These are phyloP conservation scores for Schizopora paradoxa DNA, from an alignment of 1,284 basidiomycete genomes.

Conservation along the genomic window DNA sequence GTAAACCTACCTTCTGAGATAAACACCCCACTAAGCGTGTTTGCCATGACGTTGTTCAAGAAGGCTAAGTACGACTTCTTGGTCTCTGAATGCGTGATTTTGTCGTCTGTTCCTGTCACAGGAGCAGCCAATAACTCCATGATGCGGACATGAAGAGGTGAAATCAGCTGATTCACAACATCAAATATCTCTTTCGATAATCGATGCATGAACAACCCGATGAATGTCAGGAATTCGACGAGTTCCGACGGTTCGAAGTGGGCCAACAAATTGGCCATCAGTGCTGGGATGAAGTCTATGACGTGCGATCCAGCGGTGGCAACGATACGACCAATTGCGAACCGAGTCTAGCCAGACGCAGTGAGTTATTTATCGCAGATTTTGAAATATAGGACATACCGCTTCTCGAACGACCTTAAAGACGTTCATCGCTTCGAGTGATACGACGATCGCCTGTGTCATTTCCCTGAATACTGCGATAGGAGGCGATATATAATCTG, in stretches of 20 bases:
- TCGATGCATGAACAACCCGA: conserved; percentile 86
- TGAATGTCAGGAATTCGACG: conserved; percentile 94
- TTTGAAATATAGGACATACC: conserved; percentile 42
- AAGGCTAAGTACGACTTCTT: conserved; percentile 88
- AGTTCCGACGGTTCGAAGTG: conserved; percentile 93
- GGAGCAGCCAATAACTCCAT: conserved; percentile 79
- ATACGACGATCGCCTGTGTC: conserved; percentile 86
- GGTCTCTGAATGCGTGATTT: conserved; percentile 77
- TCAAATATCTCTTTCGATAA: conserved; percentile 82
- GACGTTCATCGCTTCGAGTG: conserved; percentile 82
- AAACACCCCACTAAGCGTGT: conserved; percentile 81
- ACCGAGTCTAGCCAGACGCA: conserved; percentile 64
- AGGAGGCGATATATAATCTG: conserved; percentile 67
- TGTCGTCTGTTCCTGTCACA: conserved; percentile 87
- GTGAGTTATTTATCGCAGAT: conserved; percentile 1
- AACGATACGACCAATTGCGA: conserved; percentile 91
- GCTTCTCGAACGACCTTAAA: conserved; percentile 91
- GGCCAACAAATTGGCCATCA: conserved; percentile 85
- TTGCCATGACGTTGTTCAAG: conserved; percentile 77
- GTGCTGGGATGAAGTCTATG: conserved; percentile 73
- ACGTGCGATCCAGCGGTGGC: conserved; percentile 84
- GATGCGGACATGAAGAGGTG: conserved; percentile 83
- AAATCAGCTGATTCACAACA: conserved; percentile 88
- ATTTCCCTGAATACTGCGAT: conserved; percentile 82
- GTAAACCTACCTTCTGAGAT: conserved; percentile 72